phyloP scores from a whole-genome alignment of 2,329 filamentous ascomycete genomes.

The Aureobasidium sp. region DNA sequence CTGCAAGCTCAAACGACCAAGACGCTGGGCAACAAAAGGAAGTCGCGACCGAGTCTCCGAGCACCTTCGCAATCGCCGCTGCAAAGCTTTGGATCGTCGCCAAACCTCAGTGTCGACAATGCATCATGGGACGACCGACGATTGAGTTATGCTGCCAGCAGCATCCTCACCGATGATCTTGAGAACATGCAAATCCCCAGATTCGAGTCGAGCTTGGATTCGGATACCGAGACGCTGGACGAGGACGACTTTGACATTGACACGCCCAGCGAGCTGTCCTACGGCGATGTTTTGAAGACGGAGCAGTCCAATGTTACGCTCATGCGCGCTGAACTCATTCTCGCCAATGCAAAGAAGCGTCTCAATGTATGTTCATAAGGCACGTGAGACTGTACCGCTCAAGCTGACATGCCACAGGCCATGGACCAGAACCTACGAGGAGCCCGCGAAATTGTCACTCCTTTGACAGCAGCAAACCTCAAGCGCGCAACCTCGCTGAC shows the following conservation, averaged over 20 bases:
- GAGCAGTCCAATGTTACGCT: constrained; percentile 67
- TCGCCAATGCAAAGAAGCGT: constrained; percentile 85
- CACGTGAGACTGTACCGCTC: constrained; percentile 19
- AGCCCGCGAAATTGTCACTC: constrained; percentile 49
- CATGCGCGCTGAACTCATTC: constrained; percentile 77
- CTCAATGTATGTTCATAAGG: constrained; percentile 54
- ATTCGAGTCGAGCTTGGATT: constrained; percentile 28
- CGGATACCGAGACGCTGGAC: constrained; percentile 23
- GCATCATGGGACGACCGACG: constrained; percentile 14
- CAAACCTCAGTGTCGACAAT: constrained; percentile 25
- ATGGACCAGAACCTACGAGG: constrained; percentile 89
- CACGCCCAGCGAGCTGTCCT: constrained; percentile 8
- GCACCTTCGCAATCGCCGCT: constrained; percentile 13
- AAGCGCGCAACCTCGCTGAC: constrained; percentile 31
- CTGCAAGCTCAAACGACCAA: background rate
- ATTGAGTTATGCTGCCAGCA: constrained; percentile 28
- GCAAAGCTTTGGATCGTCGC: constrained; percentile 23
- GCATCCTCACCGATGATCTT: constrained; percentile 39
- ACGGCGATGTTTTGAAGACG: background rate
- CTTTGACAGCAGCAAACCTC: constrained; percentile 32
- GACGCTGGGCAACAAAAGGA: background rate
- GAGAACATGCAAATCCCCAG: constrained; percentile 32
- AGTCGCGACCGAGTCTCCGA: background rate
- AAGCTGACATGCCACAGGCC: constrained; percentile 46
- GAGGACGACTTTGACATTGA: constrained; percentile 17